Evolutionary conservation across 805 yeast genomes (phyloP).

Genomic region (Candida andamanensis): DNA sequence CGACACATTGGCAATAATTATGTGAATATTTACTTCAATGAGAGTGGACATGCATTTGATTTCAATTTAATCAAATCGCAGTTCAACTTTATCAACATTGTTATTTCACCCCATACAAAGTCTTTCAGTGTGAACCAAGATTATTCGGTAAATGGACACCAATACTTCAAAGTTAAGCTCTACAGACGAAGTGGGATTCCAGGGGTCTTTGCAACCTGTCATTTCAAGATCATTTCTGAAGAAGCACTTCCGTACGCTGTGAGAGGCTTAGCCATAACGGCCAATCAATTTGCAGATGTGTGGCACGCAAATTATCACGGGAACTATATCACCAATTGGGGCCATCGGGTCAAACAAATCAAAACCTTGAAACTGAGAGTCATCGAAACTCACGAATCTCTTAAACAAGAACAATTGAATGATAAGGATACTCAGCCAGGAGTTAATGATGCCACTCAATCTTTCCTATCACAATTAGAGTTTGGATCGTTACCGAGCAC

Average conservation of each 20-base stretch:
- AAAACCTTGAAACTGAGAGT: conserved; percentile 24
- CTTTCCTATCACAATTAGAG: conserved; percentile 29
- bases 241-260: conserved; percentile 57
- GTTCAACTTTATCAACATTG: conserved; percentile 78
- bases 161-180: conserved; percentile 56
- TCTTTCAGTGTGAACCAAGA: conserved; percentile 6
- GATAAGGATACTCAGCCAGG: conserved; percentile 11
- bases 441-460: conserved; percentile 21
- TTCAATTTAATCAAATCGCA: conserved; percentile 71
- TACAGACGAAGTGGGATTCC: conserved; percentile 68
- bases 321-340: conserved; percentile 60
- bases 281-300: conserved; percentile 67
- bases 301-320: conserved; percentile 56
- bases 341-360: conserved; percentile 57
- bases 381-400: conserved; percentile 18
- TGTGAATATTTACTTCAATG: conserved; percentile 78
- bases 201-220: conserved; percentile 70
- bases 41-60: conserved; percentile 58
- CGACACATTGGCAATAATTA: conserved; percentile 83
- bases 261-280: conserved; percentile 59
- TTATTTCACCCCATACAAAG: conserved; percentile 57
- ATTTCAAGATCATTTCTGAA: conserved; percentile 63
- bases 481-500: conserved; percentile 3
- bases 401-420: conserved; percentile 18
- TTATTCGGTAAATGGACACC: conserved; percentile 7